Evolutionary conservation across 2,329 filamentous ascomycete species (phyloP), one percentile per base, ranked within the genome.

Genomic region (Aspergillus candidus): DNA sequence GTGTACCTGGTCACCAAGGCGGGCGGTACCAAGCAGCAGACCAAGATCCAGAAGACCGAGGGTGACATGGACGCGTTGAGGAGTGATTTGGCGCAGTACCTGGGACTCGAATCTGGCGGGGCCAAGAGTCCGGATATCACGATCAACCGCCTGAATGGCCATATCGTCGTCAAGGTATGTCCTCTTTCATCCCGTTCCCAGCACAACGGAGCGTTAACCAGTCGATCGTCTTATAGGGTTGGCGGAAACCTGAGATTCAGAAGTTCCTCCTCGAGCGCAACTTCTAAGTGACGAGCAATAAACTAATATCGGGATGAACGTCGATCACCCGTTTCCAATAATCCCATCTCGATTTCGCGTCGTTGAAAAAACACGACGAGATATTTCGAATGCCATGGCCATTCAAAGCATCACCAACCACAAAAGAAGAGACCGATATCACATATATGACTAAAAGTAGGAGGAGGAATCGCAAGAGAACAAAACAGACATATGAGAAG

Each of bases 1-100:
- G 78, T 97, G 35, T 98, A 97, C 70, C 73, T 82, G 12, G 74
- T 81, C 53, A 72, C 70, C 52, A 90, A 87, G 71, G 76, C 80
- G 11, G 88, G 88, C 41, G 87, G 88, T 11, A 93, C 86, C 52
- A 75, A 82, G 60, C 79, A 82, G 57, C 69, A 86, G 57, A 94
- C 91, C 4, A 67, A 80, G 44, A 70, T 98, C 44, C 85, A 88
- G 64, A 89, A 86, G 67, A 77, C 91, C 39, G 81, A 88, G 45
- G 93, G 93, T 12, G 78, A 94, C 62, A 59, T 81, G 39, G 66
- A 72, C 29, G 76, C 72, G 3, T 63, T 97, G 51, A 74, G 79
- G 49, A 66, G 76, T 31, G 84, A 89, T 54, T 62, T 97, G 44
- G 69, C 73, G 32, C 60, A 68, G 14, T 76, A 73, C 10, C 65